Conservation (phyloP, 1,284 basidiomycete species). For the Ganoderma multipileum region DNA sequence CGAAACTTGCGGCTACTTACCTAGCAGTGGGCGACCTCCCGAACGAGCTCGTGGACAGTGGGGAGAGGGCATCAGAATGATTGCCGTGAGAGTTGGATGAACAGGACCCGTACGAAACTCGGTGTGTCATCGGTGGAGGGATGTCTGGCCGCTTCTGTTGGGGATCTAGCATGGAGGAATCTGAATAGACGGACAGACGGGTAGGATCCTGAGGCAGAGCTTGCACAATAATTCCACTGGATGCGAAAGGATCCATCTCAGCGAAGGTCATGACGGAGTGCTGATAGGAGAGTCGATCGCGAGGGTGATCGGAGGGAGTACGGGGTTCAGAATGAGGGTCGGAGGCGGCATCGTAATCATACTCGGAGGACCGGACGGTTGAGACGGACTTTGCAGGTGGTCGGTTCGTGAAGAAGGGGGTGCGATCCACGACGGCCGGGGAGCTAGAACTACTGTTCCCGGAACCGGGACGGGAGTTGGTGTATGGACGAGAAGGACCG, state of each 20-base stretch:
- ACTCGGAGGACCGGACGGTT: slow-evolving; percentile 52
- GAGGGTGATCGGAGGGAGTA: slow-evolving; percentile 57
- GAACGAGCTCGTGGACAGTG: slow-evolving; percentile 21
- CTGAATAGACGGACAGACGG: slow-evolving; percentile 61
- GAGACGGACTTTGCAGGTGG: slow-evolving; percentile 57
- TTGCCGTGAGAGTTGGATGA: slow-evolving; percentile 56
- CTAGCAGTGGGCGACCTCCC: slow-evolving; percentile 25
- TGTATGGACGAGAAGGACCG: slow-evolving; percentile 28
- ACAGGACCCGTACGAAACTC: slow-evolving; percentile 62
- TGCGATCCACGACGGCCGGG: slow-evolving; percentile 33
- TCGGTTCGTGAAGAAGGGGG: slow-evolving; percentile 41
- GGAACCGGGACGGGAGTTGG: slow-evolving; percentile 37
- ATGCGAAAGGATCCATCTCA: slow-evolving; percentile 68
- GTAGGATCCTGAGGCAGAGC: slow-evolving; percentile 42
- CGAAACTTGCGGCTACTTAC: slow-evolving; percentile 10
- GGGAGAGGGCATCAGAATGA: slow-evolving; percentile 33
- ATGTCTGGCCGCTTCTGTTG: slow-evolving; percentile 44
- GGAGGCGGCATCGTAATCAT: slow-evolving; percentile 38
- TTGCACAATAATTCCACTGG: slow-evolving; percentile 51
- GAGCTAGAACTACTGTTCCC: slow-evolving; percentile 33
- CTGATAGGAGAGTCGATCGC: slow-evolving; percentile 46
- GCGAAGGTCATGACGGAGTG: slow-evolving; percentile 67
- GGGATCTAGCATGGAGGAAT: slow-evolving; percentile 54
- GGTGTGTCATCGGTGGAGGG: slow-evolving; percentile 41
- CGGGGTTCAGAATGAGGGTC: slow-evolving; percentile 46